These are phyloP conservation scores for Voacanga thouarsii DNA, from an alignment of 257 asterid genomes.

Conservation along the genomic window DNA sequence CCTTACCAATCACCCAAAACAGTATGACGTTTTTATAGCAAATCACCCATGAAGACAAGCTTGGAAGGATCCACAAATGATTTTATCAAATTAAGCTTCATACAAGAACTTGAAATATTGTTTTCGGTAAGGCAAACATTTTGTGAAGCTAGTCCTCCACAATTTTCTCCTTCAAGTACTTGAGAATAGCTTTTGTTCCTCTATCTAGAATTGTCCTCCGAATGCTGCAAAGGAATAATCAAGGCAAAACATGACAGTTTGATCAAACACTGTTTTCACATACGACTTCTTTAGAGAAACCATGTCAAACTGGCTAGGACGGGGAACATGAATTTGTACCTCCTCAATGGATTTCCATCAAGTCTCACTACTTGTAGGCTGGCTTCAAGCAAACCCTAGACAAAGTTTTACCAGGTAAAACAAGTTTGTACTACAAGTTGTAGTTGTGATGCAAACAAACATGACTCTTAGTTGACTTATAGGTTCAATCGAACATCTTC, in stretches of 20 bases:
- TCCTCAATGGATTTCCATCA: slow-evolving; percentile 91
- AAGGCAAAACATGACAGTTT: background rate
- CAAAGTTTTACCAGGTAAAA: slow-evolving; percentile 13
- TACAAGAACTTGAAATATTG: background rate
- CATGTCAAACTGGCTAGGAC: background rate
- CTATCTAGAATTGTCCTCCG: slow-evolving; percentile 81
- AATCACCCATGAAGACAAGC: background rate
- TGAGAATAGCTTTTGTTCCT: slow-evolving; percentile 81
- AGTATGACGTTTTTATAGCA: background rate
- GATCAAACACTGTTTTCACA: background rate
- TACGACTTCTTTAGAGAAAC: background rate
- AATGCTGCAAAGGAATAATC: slow-evolving; percentile 46
- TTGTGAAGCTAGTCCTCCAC: slow-evolving; percentile 38
- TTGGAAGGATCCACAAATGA: background rate
- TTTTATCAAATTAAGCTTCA: background rate
- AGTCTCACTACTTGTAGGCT: slow-evolving; percentile 74
- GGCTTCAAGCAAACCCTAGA: slow-evolving; percentile 86
- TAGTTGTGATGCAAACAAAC: background rate
- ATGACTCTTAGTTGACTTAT: background rate
- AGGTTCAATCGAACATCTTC: background rate
- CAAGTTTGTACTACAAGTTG: slow-evolving; percentile 1
- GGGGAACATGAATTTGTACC: slow-evolving; percentile 36
- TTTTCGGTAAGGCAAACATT: background rate
- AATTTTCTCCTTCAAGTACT: slow-evolving; percentile 73
- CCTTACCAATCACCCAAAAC: background rate